Conservation (phyloP, 2,329 filamentous ascomycete genomes). For the Beauveria rudraprayagi region DNA sequence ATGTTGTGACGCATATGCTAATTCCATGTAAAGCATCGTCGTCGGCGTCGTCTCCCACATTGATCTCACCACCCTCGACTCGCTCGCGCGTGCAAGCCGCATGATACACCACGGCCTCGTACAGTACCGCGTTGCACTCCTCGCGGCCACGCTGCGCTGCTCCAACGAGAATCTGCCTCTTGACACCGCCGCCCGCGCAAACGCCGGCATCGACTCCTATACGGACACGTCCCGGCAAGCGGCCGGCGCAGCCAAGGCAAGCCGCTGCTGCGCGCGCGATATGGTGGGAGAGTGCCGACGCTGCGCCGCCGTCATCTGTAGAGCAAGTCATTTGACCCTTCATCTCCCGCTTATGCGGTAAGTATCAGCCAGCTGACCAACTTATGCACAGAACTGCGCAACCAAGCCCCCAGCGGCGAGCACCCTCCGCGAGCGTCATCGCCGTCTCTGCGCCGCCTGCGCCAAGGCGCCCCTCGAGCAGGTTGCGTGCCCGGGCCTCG, state of each 20-base stretch:
- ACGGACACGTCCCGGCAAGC: constrained; percentile 44
- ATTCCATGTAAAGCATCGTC: constrained; percentile 40
- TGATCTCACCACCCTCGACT: constrained; percentile 81
- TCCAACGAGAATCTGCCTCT: constrained; percentile 56
- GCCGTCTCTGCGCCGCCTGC: constrained; percentile 72
- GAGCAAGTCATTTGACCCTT: constrained; percentile 45
- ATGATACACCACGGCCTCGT: constrained; percentile 70
- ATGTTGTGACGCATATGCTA: neutral
- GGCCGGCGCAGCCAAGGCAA: constrained; percentile 56
- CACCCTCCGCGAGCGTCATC: constrained; percentile 65
- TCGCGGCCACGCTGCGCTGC: constrained; percentile 72
- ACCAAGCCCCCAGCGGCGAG: constrained; percentile 68
- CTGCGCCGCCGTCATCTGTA: constrained; percentile 70
- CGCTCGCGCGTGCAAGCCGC: constrained; percentile 73
- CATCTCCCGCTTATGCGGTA: too few species aligned
- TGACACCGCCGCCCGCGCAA: constrained; percentile 45
- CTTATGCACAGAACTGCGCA: constrained; percentile 66
- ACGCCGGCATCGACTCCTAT: constrained; percentile 44
- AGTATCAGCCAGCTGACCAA: neutral
- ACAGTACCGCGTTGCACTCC: constrained; percentile 66
- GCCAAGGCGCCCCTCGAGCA: constrained; percentile 59
- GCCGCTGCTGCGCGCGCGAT: constrained; percentile 80
- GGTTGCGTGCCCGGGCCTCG: constrained; percentile 38
- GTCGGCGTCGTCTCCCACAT: constrained; percentile 66
- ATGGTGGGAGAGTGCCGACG: constrained; percentile 76